A percentile compares a stretch with the other conserved stretches of the same genome.
phyloP scores from a whole-genome alignment of 129 eudicot species.

The Artemisia argyi region DNA sequence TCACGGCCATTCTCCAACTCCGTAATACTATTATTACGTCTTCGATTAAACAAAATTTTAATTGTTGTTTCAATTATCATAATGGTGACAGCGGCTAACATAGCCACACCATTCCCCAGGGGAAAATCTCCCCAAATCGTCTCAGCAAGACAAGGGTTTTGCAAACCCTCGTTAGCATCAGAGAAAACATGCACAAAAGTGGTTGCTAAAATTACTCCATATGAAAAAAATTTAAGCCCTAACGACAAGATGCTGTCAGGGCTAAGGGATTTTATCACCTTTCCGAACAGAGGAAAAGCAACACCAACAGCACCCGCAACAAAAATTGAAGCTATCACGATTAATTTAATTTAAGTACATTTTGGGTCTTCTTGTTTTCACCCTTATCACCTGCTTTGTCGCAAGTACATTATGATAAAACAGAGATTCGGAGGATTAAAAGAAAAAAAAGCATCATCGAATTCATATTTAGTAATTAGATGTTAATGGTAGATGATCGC shows the following conservation, averaged over 20 bases:
- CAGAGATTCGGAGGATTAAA: constrained; percentile 27
- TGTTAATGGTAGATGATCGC: too few species aligned
- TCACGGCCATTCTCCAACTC: background rate
- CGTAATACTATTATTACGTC: background rate
- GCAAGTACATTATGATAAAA: constrained; percentile 31
- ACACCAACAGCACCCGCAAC: constrained; percentile 41
- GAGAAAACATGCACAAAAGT: constrained; percentile 60
- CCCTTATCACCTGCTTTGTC: background rate
- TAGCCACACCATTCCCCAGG: constrained; percentile 39
- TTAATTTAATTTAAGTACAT: constrained; percentile 31
- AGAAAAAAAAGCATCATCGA: constrained; percentile 1
- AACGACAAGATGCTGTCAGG: constrained; percentile 40
- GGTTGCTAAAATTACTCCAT: constrained; percentile 58
- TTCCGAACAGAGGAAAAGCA: constrained; percentile 39
- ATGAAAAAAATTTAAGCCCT: constrained; percentile 41
- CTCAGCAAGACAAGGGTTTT: constrained; percentile 37
- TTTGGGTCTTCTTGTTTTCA: constrained; percentile 25
- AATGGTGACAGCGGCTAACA: constrained; percentile 40
- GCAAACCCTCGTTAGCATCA: constrained; percentile 45
- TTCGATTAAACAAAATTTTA: constrained; percentile 25
- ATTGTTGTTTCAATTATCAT: constrained; percentile 45
- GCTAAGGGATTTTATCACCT: constrained; percentile 1
- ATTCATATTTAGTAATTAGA: constrained; percentile 24
- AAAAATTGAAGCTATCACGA: constrained; percentile 39
- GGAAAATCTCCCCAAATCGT: constrained; percentile 49